A percentile compares a stretch with the other conserved stretches of the same genome.
Evolutionary conservation across 2,329 filamentous ascomycete species (phyloP).

Genomic region (Trichoderma oligosporum): DNA sequence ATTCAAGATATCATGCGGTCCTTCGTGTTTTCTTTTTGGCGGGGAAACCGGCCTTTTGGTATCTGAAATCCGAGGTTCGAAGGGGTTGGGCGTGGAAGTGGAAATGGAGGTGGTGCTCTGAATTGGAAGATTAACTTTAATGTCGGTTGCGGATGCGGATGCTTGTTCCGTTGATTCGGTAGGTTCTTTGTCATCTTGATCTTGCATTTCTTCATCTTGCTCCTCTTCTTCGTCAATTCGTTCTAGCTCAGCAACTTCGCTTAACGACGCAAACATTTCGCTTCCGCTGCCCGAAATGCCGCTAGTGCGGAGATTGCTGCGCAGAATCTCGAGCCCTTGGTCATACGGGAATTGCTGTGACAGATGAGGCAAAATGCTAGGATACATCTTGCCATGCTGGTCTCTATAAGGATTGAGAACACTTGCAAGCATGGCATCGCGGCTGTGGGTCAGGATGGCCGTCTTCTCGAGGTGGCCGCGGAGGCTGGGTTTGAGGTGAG

Average conservation of each 20-base stretch:
- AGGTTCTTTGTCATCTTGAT: conserved; percentile 7
- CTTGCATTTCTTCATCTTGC: conserved; percentile 20
- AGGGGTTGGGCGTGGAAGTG: conserved; percentile 32
- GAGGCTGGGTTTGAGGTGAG: conserved; percentile 64
- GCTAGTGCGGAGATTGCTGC: conserved; percentile 52
- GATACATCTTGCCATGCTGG: conserved; percentile 58
- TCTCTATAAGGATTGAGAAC: conserved; percentile 72
- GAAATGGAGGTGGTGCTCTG: conserved; percentile 35
- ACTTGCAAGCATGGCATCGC: conserved; percentile 73
- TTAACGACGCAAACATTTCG: conserved; percentile 29
- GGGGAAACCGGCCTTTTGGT: conserved; percentile 28
- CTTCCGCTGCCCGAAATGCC: conserved; percentile 26
- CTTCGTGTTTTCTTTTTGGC: conserved; percentile 41
- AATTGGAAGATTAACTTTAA: conserved; percentile 28
- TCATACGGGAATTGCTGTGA: conserved; percentile 61
- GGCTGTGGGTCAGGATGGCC: conserved; percentile 66
- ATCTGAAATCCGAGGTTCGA: conserved; percentile 27
- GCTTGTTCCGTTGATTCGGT: background rate
- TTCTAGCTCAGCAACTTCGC: conserved; percentile 36
- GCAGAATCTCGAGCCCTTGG: conserved; percentile 66
- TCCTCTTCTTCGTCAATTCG: conserved; percentile 39
- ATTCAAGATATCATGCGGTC: conserved; percentile 30
- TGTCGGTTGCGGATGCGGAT: conserved; percentile 22
- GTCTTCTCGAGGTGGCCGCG: conserved; percentile 77
- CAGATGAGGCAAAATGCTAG: conserved; percentile 78